A percentile compares a stretch with the other conserved stretches of the same genome.
phyloP scores from a whole-genome alignment of 1,284 basidiomycete species.

The Laetiporus sulphureus region DNA sequence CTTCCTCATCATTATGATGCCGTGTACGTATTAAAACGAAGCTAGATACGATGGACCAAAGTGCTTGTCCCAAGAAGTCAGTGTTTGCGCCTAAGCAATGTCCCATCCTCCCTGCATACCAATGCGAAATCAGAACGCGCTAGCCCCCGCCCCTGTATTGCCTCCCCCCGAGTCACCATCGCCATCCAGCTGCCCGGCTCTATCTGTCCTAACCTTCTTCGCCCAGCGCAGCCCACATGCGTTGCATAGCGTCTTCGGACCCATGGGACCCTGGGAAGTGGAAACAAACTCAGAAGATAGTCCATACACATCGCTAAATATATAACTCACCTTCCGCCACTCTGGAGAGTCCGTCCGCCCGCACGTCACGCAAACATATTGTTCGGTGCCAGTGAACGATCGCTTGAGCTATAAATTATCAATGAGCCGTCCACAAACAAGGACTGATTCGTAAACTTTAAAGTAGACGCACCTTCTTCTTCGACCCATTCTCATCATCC shows the following conservation, averaged over 20 bases:
- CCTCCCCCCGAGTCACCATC: neutral
- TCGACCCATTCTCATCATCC: conserved; percentile 8
- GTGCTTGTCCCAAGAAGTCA: too few species aligned
- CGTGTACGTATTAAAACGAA: too few species aligned
- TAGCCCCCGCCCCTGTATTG: too few species aligned
- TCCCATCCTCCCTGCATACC: too few species aligned
- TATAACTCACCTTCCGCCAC: conserved; percentile 65
- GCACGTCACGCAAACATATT: conserved; percentile 73
- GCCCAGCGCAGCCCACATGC: conserved; percentile 84
- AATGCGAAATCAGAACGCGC: too few species aligned
- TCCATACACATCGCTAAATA: neutral
- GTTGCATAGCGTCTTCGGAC: conserved; percentile 85
- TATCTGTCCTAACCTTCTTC: conserved; percentile 47
- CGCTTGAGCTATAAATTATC: conserved; percentile 46
- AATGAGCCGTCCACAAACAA: too few species aligned
- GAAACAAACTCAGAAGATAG: conserved; percentile 2
- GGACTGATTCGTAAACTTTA: too few species aligned
- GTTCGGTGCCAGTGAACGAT: conserved; percentile 39
- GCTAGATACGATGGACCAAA: too few species aligned
- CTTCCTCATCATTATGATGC: too few species aligned
- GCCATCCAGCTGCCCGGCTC: conserved; percentile 5
- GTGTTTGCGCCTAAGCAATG: too few species aligned
- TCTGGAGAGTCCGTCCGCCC: conserved; percentile 78
- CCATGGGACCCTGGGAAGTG: conserved; percentile 58
- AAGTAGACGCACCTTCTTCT: conserved; percentile 36